A percentile compares a stretch with the other conserved stretches of the same genome.
These are phyloP conservation scores for Penicilliopsis zonata DNA, from an alignment of 495 filamentous ascomycete species.

Conservation along the genomic window DNA sequence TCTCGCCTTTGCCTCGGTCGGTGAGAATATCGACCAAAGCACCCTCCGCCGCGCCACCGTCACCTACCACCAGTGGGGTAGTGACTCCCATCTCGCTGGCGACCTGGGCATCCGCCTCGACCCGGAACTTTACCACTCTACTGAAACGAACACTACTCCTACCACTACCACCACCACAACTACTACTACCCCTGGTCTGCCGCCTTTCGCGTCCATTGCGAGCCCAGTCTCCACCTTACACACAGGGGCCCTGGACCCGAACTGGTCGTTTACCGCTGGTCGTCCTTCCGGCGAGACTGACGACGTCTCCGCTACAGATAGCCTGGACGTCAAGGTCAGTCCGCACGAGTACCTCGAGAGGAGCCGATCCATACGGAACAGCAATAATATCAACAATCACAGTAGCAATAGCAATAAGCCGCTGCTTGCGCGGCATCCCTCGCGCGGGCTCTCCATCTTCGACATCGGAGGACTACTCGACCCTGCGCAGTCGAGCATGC, in stretches of 20 bases:
- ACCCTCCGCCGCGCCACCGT: constrained; percentile 36
- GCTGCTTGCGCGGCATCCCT: constrained; percentile 13
- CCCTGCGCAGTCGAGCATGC: too few species aligned
- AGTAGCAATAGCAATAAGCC: constrained; percentile 1
- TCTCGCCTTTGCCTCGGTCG: constrained; percentile 41
- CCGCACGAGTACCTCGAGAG: constrained; percentile 27
- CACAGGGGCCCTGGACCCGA: constrained; percentile 17
- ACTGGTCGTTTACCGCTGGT: constrained; percentile 21
- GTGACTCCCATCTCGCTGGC: constrained; percentile 66
- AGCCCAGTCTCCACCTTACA: too few species aligned
- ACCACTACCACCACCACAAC: constrained; percentile 26
- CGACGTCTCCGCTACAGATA: constrained; percentile 19
- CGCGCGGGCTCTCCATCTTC: constrained; percentile 51
- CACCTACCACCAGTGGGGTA: constrained; percentile 61
- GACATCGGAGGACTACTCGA: constrained; percentile 58
- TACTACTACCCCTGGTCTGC: constrained; percentile 14
- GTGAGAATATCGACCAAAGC: constrained; percentile 37
- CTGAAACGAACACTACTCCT: constrained; percentile 19
- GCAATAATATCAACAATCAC: too few species aligned
- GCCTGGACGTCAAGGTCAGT: constrained; percentile 21
- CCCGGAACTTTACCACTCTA: constrained; percentile 42
- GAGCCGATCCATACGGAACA: constrained; percentile 13
- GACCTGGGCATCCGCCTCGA: constrained; percentile 57
- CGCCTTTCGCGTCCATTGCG: too few species aligned
- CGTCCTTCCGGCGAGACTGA: constrained; percentile 8